phyloP scores from a whole-genome alignment of 192 early-diverging fungal species.

The Gonapodya sp. region DNA sequence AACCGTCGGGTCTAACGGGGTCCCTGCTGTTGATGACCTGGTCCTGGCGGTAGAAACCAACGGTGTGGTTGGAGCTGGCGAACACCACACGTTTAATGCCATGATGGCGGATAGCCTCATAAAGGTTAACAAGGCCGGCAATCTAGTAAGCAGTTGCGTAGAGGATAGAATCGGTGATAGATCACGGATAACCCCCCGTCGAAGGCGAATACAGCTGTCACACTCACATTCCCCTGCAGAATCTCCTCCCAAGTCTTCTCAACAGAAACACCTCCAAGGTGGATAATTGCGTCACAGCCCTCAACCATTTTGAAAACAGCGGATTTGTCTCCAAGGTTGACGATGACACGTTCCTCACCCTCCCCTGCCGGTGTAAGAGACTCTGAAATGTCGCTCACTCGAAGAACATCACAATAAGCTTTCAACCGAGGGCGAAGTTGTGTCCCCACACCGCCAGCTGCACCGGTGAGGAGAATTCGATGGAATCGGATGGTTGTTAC shows the following conservation, averaged over 20 bases:
- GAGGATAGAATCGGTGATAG: not conserved
- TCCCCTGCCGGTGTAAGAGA: not conserved
- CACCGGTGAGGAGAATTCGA: not conserved
- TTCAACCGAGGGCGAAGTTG: not conserved
- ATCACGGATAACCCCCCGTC: not conserved
- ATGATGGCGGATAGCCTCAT: not conserved
- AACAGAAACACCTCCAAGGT: not conserved
- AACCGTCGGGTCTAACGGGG: not conserved
- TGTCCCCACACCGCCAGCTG: not conserved
- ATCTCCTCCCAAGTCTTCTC: not conserved
- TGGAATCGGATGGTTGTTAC: not conserved
- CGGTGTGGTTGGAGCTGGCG: not conserved
- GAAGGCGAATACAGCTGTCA: too few species aligned
- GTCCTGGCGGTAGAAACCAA: not conserved
- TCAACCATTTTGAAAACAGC: not conserved
- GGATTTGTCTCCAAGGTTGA: not conserved
- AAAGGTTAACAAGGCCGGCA: not conserved
- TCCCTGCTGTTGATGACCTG: not conserved
- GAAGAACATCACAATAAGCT: not conserved
- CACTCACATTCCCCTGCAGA: not conserved
- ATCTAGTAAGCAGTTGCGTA: not conserved
- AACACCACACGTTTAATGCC: not conserved
- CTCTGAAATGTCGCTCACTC: not conserved
- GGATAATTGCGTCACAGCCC: not conserved
- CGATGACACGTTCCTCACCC: not conserved